Base-by-base conservation (phyloP, 2,329 filamentous ascomycete species). In the Phialocephala subalpina region DNA sequence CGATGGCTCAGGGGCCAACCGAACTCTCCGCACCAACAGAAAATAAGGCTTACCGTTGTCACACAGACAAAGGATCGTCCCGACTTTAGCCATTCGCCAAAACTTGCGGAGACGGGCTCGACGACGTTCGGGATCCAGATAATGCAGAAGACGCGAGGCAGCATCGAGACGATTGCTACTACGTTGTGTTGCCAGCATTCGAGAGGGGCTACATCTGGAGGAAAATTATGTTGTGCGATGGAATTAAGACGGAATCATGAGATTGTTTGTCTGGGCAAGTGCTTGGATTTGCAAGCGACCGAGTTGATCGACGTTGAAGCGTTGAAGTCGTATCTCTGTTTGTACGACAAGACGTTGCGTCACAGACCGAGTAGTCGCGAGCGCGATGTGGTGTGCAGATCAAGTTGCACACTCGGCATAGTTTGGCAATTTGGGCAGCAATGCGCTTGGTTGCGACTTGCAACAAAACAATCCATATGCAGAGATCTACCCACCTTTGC, bases 401-500 rank as follows among this genome's bases (percentile, higher is more conserved):
- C 35, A 22, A 35, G 29, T 20, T 16, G 33, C 29, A 57, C 16
- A 36, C 55, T 57, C 33, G 55, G 29, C n/a, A 18, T 12, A 11
- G 35, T 27, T 22, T 57, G 29, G 29, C 11, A 49, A 18, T 49
- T 57, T 57, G 55, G 55, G 55, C 55, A 35, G 2, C 55, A 57
- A 57, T 57, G 55, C 29, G 20, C 35, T 57, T 29, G 18, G 16
- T 55, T 36, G 35, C 55, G 55, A 57, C 29, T 18, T 57, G 55
- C 55, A 57, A 57, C 55, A 57, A 1, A 57, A 36, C 4, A 2
- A 29, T 40, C 22, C 9, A 22, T 40, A 22, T 57, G 55, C 55
- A 57, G n/a, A 36, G 35, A 53, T 53, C 49, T 57, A 25, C 29
- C 55, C 55, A 57, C 35, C 55, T 57, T 25, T 38, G 55, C 35